Evolutionary conservation across 225 moss, liverwort and hornwort genomes (phyloP).

Genomic region (Pseudisothecium myosuroides): DNA sequence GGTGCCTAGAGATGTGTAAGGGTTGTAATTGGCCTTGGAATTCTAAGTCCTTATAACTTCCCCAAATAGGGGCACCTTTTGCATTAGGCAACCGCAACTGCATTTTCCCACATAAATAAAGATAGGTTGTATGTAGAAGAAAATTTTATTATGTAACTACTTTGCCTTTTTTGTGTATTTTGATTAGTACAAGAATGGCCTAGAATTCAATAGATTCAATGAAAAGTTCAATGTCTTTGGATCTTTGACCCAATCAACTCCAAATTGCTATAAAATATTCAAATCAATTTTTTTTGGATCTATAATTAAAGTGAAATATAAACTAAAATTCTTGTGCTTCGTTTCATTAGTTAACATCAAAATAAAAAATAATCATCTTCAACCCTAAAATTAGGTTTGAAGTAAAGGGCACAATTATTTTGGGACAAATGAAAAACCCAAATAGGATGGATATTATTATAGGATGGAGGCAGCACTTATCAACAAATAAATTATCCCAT

Average conservation of each 20-base stretch:
- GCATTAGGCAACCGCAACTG: rapidly evolving
- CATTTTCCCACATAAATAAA: background rate
- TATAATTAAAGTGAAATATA: background rate
- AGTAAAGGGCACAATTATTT: background rate
- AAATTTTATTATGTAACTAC: too few species aligned
- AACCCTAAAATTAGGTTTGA: background rate
- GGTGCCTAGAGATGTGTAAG: too few species aligned
- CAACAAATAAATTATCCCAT: too few species aligned
- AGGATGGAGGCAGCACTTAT: too few species aligned
- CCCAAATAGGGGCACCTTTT: background rate
- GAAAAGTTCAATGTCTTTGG: background rate
- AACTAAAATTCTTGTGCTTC: background rate
- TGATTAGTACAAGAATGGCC: rapidly evolving
- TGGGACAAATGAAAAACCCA: background rate
- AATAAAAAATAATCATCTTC: background rate
- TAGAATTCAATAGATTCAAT: background rate
- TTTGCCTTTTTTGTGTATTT: background rate
- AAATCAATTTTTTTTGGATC: background rate
- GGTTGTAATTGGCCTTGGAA: background rate
- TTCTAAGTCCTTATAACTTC: rapidly evolving
- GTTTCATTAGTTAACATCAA: background rate
- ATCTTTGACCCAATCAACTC: background rate
- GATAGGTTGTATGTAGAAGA: rapidly evolving
- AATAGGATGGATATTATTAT: background rate
- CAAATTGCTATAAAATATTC: background rate